Evolutionary conservation across 306 rosid genomes (phyloP).

Genomic region (Acacia acuminata): DNA sequence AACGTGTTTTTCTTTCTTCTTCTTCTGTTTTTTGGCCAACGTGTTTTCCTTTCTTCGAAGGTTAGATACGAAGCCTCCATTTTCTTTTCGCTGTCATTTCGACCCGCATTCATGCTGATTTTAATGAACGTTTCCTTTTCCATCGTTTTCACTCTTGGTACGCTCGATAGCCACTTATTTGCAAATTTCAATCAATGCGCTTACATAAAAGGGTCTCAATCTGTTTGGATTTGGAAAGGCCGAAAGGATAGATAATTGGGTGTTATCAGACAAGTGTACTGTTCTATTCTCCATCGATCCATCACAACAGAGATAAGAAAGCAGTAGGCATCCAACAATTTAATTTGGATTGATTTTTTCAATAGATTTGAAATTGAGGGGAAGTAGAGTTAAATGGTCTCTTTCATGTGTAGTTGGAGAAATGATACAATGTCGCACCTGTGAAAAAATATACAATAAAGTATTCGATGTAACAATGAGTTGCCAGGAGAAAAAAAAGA

Average conservation of each 20-base stretch:
- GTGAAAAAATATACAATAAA: not conserved
- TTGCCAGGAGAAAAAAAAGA: not conserved
- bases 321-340: not conserved
- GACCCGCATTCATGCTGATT: not conserved
- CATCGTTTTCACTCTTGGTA: conserved; percentile 10
- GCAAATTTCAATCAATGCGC: conserved; percentile 17
- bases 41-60: not conserved
- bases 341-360: not conserved
- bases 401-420: not conserved
- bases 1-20: not conserved
- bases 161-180: not conserved
- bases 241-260: not conserved
- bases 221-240: not conserved
- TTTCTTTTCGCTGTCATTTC: not conserved
- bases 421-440: not conserved
- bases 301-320: not conserved
- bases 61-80: not conserved
- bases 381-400: not conserved
- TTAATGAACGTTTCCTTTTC: not conserved
- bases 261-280: not conserved
- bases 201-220: not conserved
- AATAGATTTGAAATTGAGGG: not conserved
- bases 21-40: no score
- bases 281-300: not conserved
- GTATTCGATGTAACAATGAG: not conserved